Evolutionary conservation across 495 filamentous ascomycete genomes (phyloP), one percentile per base, ranked within the genome.

Genomic region (Chlorociboria aeruginascens): DNA sequence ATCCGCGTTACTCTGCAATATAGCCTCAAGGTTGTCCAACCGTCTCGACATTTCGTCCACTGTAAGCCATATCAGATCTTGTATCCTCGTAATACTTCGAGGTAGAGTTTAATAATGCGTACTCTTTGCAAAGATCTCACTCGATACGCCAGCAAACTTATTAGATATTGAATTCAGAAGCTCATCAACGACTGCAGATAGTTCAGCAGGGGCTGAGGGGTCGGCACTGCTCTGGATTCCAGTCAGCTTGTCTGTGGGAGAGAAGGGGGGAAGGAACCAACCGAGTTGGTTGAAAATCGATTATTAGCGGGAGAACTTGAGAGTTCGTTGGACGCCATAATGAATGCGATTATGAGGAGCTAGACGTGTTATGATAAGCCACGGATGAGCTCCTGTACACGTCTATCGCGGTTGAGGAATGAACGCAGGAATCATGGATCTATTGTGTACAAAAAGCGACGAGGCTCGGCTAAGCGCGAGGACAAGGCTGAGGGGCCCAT

Each of bases 21-120:
- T 81, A 36, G 83, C 72, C 63, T 97, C 90, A 32, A 97, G 76
- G 42, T 82, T 85, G 61, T 97, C 90, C 4, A 97, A 66, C 13
- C 90, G 82, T 50, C 82, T 73, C 10, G 86, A 82, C 90, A 97
- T 96, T 46, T 95, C 92, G 57, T 97, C 90, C 81, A 97, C 89
- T 95, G 52, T 30, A 33, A 25, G 1, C 40, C 6, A 10, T 30
- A 45, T 38, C 32, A 50, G 40, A 16, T n/a, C 32, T 1, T 3
- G 12, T 20, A 4, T 25, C 20, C 20, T 25, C 20, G 20, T 7
- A 16, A 37, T 30, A 17, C 9, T 11, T 8, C 32, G 32, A n/a
- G 46, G 17, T 20, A 32, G 40, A 25, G 20, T 25, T 25, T 8
- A 11, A 42, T 20, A 39, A 70, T 17, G 16, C 81, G 40, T 67